Percentiles rank a stretch among this genome's conserved stretches.
These are phyloP conservation scores for Pseudohyphozyma bogoriensis DNA, from an alignment of 768 basidiomycete species.

Conservation along the genomic window DNA sequence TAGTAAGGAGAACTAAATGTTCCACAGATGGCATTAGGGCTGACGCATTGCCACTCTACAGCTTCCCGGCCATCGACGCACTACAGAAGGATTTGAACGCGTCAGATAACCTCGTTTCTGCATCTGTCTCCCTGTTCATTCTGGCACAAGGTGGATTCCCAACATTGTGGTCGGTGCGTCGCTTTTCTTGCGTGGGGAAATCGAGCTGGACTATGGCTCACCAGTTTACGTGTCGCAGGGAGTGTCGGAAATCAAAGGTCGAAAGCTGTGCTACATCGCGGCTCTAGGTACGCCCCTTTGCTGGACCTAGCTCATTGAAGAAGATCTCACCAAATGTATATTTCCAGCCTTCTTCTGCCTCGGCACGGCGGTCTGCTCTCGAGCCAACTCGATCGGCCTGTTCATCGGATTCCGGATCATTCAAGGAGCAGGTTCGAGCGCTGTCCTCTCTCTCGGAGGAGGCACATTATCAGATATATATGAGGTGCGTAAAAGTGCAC, in stretches of 20 bases:
- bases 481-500: not conserved
- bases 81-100: slow-evolving; percentile 47
- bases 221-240: slow-evolving; percentile 58
- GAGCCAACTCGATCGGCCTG: slow-evolving; percentile 48
- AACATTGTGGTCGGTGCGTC: too few species aligned
- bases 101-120: slow-evolving; percentile 53
- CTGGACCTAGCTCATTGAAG: too few species aligned
- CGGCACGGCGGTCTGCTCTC: slow-evolving; percentile 51
- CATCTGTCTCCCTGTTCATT: slow-evolving; percentile 62
- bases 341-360: slow-evolving; percentile 46
- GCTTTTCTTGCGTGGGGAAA: too few species aligned
- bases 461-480: slow-evolving; percentile 52
- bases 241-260: slow-evolving; percentile 62
- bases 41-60: not conserved
- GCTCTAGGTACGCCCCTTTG: not conserved
- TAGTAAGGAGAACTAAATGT: not conserved
- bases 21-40: not conserved
- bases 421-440: slow-evolving; percentile 60
- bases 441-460: slow-evolving; percentile 61
- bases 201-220: too few species aligned
- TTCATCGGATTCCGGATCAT: slow-evolving; percentile 59
- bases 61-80: slow-evolving; percentile 22
- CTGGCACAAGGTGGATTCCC: slow-evolving; percentile 56
- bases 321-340: slow-evolving; percentile 45
- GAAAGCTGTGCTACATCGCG: slow-evolving; percentile 48